Evolutionary conservation across 2,329 filamentous ascomycete species (phyloP), one percentile per base, ranked within the genome.

Genomic region (Aquanectria penicillioides): DNA sequence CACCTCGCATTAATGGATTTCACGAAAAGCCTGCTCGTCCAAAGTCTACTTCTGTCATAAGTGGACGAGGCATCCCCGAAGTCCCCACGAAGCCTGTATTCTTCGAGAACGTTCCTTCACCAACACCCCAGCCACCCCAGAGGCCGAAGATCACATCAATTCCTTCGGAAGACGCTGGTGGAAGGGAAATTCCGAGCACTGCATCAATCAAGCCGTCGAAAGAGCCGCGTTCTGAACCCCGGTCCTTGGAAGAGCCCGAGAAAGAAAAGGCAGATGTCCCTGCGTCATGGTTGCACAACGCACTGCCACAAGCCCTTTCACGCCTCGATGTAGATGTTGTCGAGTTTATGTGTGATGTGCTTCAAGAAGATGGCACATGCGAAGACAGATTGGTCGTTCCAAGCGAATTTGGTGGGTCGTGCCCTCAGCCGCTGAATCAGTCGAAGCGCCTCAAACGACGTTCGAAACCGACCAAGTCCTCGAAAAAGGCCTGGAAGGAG

Each of bases 261-360:
- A 44, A 40, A 25, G 15, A 20, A 23, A 57, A 29, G n/a, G 9
- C 18, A 3, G 57, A 52, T 25, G 29, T 47, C 15, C 26, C 53
- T 23, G 46, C 36, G 3, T 46, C 54, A 3, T 64, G 60, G 50
- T 34, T 66, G n/a, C 56, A 67, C 31, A 73, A 59, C 15, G 66
- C 80, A 18, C 75, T 86, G 3, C 87, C 88, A 0, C 87, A 90
- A 66, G 81, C 85, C 5, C 66, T 90, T 8, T 79, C 79, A 0
- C 76, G 73, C 3, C 75, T 90, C 3, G 82, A 82, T 55, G 76
- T 84, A 3, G 82, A 86, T 31, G 73, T 86, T 1, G 78, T 89
- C 28, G 81, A 88, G 52, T 83, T 89, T 61, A 76, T 89, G 17
- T 89, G 86, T 64, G 82, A 88, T 65, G 76, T 86, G 3, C 78